Conservation (phyloP, 2,329 filamentous ascomycete species). For the Bimuria novae-zelandiae region DNA sequence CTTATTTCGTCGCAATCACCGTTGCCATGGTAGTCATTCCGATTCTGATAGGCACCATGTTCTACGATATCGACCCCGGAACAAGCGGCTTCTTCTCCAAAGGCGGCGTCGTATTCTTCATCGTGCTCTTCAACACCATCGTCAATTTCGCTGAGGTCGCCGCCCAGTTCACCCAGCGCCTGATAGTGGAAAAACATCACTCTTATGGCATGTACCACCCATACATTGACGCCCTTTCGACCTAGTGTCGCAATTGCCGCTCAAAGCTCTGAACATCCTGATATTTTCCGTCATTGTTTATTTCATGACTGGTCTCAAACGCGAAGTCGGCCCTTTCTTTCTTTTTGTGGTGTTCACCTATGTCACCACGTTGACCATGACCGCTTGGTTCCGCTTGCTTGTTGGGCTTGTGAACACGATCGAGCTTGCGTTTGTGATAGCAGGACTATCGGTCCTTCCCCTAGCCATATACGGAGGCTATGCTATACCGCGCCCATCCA, state of each 20-base stretch:
- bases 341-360: constrained; percentile 67
- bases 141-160: constrained; percentile 62
- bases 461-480: constrained; percentile 64
- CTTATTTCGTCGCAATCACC: too few species aligned
- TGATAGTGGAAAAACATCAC: constrained; percentile 83
- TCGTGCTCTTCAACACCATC: constrained; percentile 19
- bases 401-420: constrained; percentile 58
- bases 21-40: too few species aligned
- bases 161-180: constrained; percentile 73
- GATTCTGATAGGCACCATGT: not conserved
- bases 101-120: not conserved
- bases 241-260: constrained; percentile 80
- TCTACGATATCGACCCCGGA: not conserved
- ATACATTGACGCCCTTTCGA: too few species aligned
- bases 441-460: constrained; percentile 41
- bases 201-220: constrained; percentile 85
- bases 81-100: not conserved
- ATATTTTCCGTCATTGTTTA: constrained; percentile 77
- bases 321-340: constrained; percentile 74
- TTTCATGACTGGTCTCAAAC: constrained; percentile 77
- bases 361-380: not conserved
- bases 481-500: constrained; percentile 58
- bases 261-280: constrained; percentile 72
- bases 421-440: constrained; percentile 56
- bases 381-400: constrained; percentile 39